Evolutionary conservation across 2,329 filamentous ascomycete genomes (phyloP), one percentile per base, ranked within the genome.

Genomic region (Claviceps paspali): DNA sequence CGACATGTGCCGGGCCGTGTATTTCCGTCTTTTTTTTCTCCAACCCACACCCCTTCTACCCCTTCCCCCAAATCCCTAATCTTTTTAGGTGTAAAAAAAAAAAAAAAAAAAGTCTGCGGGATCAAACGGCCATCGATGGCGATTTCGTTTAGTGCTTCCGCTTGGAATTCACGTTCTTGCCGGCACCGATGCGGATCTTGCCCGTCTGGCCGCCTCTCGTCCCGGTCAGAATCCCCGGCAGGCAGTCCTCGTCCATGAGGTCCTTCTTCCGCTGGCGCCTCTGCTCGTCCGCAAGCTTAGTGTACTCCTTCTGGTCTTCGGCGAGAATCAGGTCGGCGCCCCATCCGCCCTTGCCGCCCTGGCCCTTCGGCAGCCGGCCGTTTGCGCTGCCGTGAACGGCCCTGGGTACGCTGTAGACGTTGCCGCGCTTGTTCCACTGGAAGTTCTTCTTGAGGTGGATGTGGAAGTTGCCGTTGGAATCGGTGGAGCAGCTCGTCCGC

Each of bases 221-320:
- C 0, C 91, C 91, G 1, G 76, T 91, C 52, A 98, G 54, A 33
- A 98, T 82, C 24, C 75, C 68, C 0, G 91, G 91, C 44, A 96
- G 60, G 55, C 87, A 93, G 59, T 98, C 88, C 53, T 92, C 79
- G 53, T 96, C 88, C 88, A 96, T 92, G 39, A 94, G 61, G 59
- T 94, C 85, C 52, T 75, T 78, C 54, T 82, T 75, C 52, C 78
- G 79, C 37, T 64, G 65, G 49, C 80, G 73, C 49, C 70, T 73
- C 53, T 81, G 73, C 47, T 77, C 70, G 3, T 69, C 70, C 12
- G 72, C 56, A 37, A 77, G 77, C 45, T 70, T 66, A 29, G 72
- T 57, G 57, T 82, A 96, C 64, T 98, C 91, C 64, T 93, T 95
- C 65, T 98, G 91, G 55, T 98, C 91, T 61, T 95, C 88, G 0